Percentiles rank a stretch among this genome's conserved stretches.
Conservation (phyloP, 257 asterid species). For the Gardenia jasminoides region DNA sequence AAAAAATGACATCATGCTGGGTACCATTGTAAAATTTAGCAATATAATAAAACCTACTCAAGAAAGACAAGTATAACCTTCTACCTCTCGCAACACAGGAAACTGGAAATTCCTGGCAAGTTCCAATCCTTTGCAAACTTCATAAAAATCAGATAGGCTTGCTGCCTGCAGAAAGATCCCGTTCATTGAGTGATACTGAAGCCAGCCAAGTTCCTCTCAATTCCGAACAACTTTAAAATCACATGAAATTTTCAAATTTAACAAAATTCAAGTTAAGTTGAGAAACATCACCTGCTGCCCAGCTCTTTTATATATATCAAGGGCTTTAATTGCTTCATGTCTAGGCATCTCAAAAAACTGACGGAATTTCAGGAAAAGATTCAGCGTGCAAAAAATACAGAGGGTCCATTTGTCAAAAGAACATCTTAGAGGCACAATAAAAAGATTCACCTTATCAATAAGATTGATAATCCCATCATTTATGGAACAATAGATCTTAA, state of each 20-base stretch:
- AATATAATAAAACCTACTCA: conserved; percentile 7
- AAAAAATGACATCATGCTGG: conserved; percentile 17
- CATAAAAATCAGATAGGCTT: conserved; percentile 90
- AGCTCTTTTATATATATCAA: conserved; percentile 92
- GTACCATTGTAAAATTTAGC: conserved; percentile 3
- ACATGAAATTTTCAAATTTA: neutral
- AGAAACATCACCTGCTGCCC: conserved; percentile 79
- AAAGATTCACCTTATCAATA: conserved; percentile 81
- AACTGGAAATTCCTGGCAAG: conserved; percentile 97
- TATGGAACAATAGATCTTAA: conserved; percentile 88
- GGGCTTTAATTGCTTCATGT: conserved; percentile 96
- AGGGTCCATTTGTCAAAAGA: neutral
- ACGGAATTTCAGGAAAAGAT: conserved; percentile 20
- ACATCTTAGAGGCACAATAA: conserved; percentile 9
- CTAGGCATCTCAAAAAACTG: conserved; percentile 99
- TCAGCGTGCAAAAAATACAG: neutral
- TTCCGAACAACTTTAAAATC: neutral
- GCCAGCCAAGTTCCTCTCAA: conserved; percentile 8
- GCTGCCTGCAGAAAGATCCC: conserved; percentile 56
- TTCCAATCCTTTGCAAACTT: conserved; percentile 91
- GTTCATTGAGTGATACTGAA: conserved; percentile 11
- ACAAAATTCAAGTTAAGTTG: conserved; percentile 11
- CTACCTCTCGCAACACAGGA: conserved; percentile 91
- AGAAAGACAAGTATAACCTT: conserved; percentile 1
- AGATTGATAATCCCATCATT: conserved; percentile 98